Percentiles rank a stretch among this genome's conserved stretches.
These are phyloP conservation scores for Podila minutissima DNA, from an alignment of 192 early-diverging fungal genomes.

Conservation along the genomic window DNA sequence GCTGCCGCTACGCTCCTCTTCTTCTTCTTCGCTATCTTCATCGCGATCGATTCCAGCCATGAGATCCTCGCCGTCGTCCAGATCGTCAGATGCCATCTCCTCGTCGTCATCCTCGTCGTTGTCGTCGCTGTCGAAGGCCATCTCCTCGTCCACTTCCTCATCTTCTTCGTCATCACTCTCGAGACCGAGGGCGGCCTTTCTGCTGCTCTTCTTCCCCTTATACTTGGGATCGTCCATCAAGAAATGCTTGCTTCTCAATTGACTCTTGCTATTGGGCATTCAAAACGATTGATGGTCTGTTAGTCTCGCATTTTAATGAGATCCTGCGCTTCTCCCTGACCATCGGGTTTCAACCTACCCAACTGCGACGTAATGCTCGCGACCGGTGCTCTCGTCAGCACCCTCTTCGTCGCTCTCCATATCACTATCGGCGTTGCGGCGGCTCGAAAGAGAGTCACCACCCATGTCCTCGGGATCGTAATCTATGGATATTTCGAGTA, in stretches of 20 bases:
- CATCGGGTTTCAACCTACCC: slow-evolving; percentile 49
- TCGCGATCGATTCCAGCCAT: slow-evolving; percentile 54
- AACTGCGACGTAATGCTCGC: slow-evolving; percentile 76
- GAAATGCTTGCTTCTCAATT: slow-evolving; percentile 64
- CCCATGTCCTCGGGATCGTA: slow-evolving; percentile 78
- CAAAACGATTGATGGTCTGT: background rate
- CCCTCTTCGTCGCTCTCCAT: slow-evolving; percentile 58
- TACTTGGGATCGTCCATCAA: slow-evolving; percentile 80
- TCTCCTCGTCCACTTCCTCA: slow-evolving; percentile 52
- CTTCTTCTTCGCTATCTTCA: slow-evolving; percentile 36
- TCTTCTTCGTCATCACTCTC: slow-evolving; percentile 55
- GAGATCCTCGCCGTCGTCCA: slow-evolving; percentile 60
- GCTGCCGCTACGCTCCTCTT: slow-evolving; percentile 42
- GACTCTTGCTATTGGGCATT: slow-evolving; percentile 61
- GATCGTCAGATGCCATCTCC: slow-evolving; percentile 32
- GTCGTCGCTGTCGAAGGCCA: slow-evolving; percentile 29
- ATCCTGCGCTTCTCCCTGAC: background rate
- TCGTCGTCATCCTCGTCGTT: slow-evolving; percentile 60
- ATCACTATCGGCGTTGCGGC: slow-evolving; percentile 58
- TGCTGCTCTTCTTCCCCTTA: slow-evolving; percentile 70
- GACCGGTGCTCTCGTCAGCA: slow-evolving; percentile 59
- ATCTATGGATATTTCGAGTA: slow-evolving; percentile 48
- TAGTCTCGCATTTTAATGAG: background rate
- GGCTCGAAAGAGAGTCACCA: slow-evolving; percentile 53
- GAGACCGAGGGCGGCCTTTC: slow-evolving; percentile 68